Evolutionary conservation across 2,329 filamentous ascomycete species (phyloP), one percentile per base, ranked within the genome.

Genomic region (Westerdykella aurantiaca): DNA sequence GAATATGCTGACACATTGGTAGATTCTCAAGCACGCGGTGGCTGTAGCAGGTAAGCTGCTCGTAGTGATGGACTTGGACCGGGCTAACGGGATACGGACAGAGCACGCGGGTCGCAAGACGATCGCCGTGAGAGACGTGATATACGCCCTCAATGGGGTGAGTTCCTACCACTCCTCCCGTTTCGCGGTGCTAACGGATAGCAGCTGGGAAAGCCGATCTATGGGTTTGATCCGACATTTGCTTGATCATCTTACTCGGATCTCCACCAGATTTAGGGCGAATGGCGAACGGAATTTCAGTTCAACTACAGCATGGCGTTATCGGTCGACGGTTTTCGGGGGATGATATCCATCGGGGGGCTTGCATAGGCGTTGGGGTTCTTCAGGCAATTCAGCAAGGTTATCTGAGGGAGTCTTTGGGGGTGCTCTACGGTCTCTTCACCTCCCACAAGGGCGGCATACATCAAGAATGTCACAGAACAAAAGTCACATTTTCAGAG

Each of bases 61-160:
- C n/a, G 41, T 29, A 12, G 4, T 9, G 11, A 29, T 29, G 7
- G 25, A 10, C 2, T 16, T 21, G 17, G 11, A 17, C 11, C 4
- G 25, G 10, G 25, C 25, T 29, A 7, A 29, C 25, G 10, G 11
- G 11, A 29, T 29, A 29, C 7, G 25, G 17, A 35, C 22, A 52
- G 62, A 66, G 37, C 46, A 47, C 7, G 45, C 37, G 9, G 60
- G 58, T 2, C 49, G 62, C 0, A 63, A 60, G 39, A 67, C 63
- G 0, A 53, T 67, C 1, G 39, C 34, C 1, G 60, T 66, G 0
- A 53, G 43, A 0, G 62, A 67, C 17, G 52, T 67, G 5, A 55
- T 67, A 3, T 64, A 58, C 41, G 48, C 53, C 1, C 44, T 66
- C n/a, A 61, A 63, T 22, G 44, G 54, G 23, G 60, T 63, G 60